A percentile compares a stretch with the other conserved stretches of the same genome.
phyloP scores from a whole-genome alignment of 805 yeast species.

The Metschnikowia chrysomelidarum region DNA sequence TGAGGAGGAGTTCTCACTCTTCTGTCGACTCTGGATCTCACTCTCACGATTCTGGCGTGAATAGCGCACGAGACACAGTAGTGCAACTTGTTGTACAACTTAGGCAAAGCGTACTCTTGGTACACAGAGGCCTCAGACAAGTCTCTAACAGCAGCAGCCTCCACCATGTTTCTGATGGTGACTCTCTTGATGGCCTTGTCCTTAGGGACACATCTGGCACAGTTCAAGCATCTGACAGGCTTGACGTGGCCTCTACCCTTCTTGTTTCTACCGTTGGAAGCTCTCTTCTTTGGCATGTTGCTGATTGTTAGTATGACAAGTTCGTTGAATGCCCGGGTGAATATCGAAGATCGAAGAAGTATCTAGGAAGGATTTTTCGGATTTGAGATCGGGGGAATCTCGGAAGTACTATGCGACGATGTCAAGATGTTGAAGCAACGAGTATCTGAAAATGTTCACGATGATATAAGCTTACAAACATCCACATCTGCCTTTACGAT shows the following conservation, averaged over 20 bases:
- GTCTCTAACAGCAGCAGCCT: conserved; percentile 99
- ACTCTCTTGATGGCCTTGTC: conserved; percentile 99
- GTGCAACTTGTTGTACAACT: conserved; percentile 99
- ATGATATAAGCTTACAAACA: too few species aligned
- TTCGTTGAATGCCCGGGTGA: too few species aligned
- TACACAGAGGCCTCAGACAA: conserved; percentile 99
- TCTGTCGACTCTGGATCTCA: conserved; percentile 98
- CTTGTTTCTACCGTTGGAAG: conserved; percentile 99
- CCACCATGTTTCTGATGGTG: conserved; percentile 99
- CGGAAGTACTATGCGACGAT: too few species aligned
- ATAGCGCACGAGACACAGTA: conserved; percentile 99
- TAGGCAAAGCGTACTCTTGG: conserved; percentile 99
- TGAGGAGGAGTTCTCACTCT: conserved; percentile 98
- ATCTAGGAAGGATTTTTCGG: too few species aligned
- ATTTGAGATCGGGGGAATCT: too few species aligned
- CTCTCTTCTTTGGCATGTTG: conserved; percentile 99
- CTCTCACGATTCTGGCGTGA: conserved; percentile 99
- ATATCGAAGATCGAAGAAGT: too few species aligned
- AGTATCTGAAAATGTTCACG: too few species aligned
- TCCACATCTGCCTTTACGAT: too few species aligned
- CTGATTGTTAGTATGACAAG: conserved; percentile 18
- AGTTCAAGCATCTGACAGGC: conserved; percentile 99
- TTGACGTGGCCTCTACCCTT: conserved; percentile 99
- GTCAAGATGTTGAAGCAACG: too few species aligned
- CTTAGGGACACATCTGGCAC: conserved; percentile 99